A percentile compares a stretch with the other conserved stretches of the same genome.
These are phyloP conservation scores for Candida vaughaniae DNA, from an alignment of 805 yeast genomes.

Conservation along the genomic window DNA sequence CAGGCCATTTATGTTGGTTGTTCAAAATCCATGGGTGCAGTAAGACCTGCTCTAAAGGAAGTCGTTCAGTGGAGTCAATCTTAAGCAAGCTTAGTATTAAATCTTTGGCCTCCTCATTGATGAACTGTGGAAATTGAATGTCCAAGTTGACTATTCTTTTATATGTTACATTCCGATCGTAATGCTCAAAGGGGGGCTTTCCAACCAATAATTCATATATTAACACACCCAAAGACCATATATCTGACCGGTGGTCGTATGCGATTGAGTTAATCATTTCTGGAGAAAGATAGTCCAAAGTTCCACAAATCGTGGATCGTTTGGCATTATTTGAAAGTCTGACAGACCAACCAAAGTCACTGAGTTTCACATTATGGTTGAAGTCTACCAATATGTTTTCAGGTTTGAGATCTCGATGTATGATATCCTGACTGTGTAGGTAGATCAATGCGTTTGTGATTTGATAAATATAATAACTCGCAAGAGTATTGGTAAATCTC, in stretches of 20 bases:
- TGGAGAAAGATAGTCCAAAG: slow-evolving; percentile 91
- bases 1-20: slow-evolving; percentile 28
- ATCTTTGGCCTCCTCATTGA: slow-evolving; percentile 75
- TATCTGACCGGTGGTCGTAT: slow-evolving; percentile 77
- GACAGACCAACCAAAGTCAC: slow-evolving; percentile 97
- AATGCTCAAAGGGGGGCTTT: slow-evolving; percentile 88
- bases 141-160: slow-evolving; percentile 78
- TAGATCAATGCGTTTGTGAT: slow-evolving; percentile 77
- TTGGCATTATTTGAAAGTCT: slow-evolving; percentile 24
- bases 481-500: slow-evolving; percentile 68
- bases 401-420: slow-evolving; percentile 93
- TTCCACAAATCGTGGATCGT: slow-evolving; percentile 88
- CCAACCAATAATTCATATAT: slow-evolving; percentile 87
- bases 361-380: slow-evolving; percentile 74
- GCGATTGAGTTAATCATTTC: slow-evolving; percentile 86
- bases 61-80: slow-evolving; percentile 67
- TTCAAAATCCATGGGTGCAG: slow-evolving; percentile 82
- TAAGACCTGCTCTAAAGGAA: slow-evolving; percentile 58
- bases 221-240: slow-evolving; percentile 90
- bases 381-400: slow-evolving; percentile 82
- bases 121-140: slow-evolving; percentile 65
- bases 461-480: slow-evolving; percentile 79
- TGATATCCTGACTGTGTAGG: slow-evolving; percentile 74
- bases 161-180: slow-evolving; percentile 73
- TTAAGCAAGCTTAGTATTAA: slow-evolving; percentile 63